Evolutionary conservation across 352 stramenopile species (phyloP).

Genomic region (Phytopythium aichiense): DNA sequence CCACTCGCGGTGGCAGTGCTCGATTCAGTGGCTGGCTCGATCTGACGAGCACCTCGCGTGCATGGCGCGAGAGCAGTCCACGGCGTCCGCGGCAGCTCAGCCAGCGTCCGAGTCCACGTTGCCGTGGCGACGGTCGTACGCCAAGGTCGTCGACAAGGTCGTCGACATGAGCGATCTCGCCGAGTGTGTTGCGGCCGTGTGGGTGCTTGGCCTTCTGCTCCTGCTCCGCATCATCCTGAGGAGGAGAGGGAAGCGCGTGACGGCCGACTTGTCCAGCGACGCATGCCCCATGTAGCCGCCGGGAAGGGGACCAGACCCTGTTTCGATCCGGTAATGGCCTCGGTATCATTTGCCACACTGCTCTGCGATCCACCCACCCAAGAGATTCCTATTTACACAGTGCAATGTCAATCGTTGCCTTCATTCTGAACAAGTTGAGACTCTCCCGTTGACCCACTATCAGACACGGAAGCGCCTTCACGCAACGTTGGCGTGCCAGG

Average conservation of each 20-base stretch:
- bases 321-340: background rate
- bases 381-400: slow-evolving; percentile 1
- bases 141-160: slow-evolving; percentile 7
- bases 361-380: background rate
- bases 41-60: background rate
- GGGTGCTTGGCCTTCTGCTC: background rate
- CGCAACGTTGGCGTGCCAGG: background rate
- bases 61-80: background rate
- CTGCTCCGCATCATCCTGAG: background rate
- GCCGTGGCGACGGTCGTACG: background rate
- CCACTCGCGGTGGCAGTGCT: slow-evolving; percentile 59
- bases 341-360: background rate
- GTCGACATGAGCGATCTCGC: slow-evolving; percentile 3
- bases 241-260: background rate
- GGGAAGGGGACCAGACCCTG: background rate
- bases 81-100: background rate
- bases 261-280: background rate
- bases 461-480: background rate
- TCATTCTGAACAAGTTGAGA: background rate
- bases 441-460: background rate
- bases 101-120: background rate
- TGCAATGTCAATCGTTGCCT: background rate
- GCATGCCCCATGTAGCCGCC: slow-evolving; percentile 1
- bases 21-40: slow-evolving; percentile 48
- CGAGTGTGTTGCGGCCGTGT: slow-evolving; percentile 1